These are phyloP conservation scores for Colletotrichum spaethianum DNA, from an alignment of 2,329 filamentous ascomycete genomes.

Conservation along the genomic window DNA sequence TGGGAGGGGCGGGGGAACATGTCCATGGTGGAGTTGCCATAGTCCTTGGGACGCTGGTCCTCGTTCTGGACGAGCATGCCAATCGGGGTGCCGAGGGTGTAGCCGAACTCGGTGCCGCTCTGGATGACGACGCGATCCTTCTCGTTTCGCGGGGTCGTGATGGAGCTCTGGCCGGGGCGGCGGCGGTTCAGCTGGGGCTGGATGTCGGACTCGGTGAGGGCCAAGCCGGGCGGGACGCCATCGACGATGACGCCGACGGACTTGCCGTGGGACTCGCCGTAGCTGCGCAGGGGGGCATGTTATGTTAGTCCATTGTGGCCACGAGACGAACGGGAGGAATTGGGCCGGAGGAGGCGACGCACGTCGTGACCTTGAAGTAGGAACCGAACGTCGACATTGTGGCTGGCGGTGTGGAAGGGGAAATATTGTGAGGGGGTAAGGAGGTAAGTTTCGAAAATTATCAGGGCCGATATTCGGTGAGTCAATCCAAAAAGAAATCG, in stretches of 20 bases:
- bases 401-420: constrained; percentile 40
- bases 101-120: constrained; percentile 90
- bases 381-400: constrained; percentile 91
- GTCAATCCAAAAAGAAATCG: constrained; percentile 29
- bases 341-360: constrained; percentile 52
- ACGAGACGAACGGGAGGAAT: constrained; percentile 32
- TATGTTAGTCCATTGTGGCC: constrained; percentile 31
- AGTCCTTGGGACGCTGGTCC: constrained; percentile 93
- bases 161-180: constrained; percentile 88
- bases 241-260: constrained; percentile 97
- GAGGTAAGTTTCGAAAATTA: constrained; percentile 19
- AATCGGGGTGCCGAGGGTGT: constrained; percentile 93
- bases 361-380: constrained; percentile 87
- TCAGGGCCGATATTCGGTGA: constrained; percentile 38
- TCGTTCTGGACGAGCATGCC: constrained; percentile 90
- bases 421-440: constrained; percentile 5
- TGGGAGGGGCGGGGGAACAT: constrained; percentile 91
- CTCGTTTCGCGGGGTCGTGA: constrained; percentile 94
- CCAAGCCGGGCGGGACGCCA: constrained; percentile 89
- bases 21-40: constrained; percentile 91
- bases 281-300: constrained; percentile 49
- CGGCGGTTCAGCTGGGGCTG: constrained; percentile 95
- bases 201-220: constrained; percentile 87
- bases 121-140: constrained; percentile 94
- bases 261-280: constrained; percentile 83